Conservation (phyloP, 225 moss, liverwort and hornwort species). For the Climacium dendroides region DNA sequence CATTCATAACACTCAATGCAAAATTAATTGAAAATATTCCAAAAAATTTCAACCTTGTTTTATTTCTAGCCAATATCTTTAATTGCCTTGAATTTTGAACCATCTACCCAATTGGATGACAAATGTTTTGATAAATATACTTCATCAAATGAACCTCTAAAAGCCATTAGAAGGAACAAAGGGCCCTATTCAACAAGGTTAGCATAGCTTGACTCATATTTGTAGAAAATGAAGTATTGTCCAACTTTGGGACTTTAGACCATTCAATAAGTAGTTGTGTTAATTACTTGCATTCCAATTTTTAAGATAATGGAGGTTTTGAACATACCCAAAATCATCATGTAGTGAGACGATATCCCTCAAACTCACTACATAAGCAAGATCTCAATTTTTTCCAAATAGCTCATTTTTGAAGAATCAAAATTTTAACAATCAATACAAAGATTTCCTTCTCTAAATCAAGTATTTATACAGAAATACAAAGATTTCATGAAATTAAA, state of each 20-base stretch:
- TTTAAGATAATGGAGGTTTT: not conserved
- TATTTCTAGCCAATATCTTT: not conserved
- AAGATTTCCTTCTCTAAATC: not conserved
- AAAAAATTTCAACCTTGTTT: not conserved
- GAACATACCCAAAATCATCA: not conserved
- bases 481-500: not conserved
- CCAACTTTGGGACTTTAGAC: accelerated
- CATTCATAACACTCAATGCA: not conserved
- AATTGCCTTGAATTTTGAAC: not conserved
- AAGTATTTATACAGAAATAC: accelerated
- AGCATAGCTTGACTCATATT: not conserved
- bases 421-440: not conserved
- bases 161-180: too few species aligned
- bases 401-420: not conserved
- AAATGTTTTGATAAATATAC: not conserved
- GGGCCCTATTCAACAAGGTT: accelerated
- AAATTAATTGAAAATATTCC: not conserved
- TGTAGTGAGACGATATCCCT: accelerated
- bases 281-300: not conserved
- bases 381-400: not conserved
- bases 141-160: not conserved
- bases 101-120: accelerated
- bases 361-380: accelerated
- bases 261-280: too few species aligned
- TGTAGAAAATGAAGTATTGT: accelerated